These are phyloP conservation scores for Lachnellula subtilissima DNA, from an alignment of 2,329 filamentous ascomycete species.

Conservation along the genomic window DNA sequence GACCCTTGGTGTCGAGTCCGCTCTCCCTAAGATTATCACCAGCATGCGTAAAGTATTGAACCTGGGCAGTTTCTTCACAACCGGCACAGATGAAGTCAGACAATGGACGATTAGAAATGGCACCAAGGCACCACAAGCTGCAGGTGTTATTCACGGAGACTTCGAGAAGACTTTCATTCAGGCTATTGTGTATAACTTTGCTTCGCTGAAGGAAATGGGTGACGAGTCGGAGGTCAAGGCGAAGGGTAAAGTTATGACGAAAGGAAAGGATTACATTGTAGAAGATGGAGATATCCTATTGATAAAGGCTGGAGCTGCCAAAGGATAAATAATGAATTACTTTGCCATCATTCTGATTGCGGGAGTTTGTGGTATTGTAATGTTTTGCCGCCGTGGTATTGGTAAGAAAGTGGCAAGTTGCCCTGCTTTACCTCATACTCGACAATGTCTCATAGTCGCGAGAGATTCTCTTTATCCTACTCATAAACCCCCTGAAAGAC, in stretches of 20 bases:
- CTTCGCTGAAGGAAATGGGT: constrained; percentile 73
- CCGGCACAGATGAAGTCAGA: constrained; percentile 88
- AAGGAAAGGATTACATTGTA: constrained; percentile 94
- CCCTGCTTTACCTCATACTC: neutral
- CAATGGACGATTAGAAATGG: constrained; percentile 97
- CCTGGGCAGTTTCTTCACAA: constrained; percentile 95
- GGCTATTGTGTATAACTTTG: constrained; percentile 88
- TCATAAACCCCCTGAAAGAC: too few relatives aligned
- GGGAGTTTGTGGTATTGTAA: neutral
- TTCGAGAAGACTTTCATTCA: constrained; percentile 99
- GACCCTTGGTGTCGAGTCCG: constrained; percentile 78
- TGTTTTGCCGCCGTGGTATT: neutral
- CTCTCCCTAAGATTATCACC: constrained; percentile 82
- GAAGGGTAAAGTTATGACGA: constrained; percentile 95
- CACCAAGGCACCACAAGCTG: constrained; percentile 95
- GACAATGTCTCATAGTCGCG: too few relatives aligned
- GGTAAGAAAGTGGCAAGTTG: neutral
- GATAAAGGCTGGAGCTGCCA: constrained; percentile 31
- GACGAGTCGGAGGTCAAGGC: constrained; percentile 86
- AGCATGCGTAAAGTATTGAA: constrained; percentile 92
- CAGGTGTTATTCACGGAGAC: constrained; percentile 96
- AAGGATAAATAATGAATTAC: constrained; percentile 24
- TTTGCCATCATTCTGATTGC: neutral
- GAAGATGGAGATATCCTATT: constrained; percentile 61
- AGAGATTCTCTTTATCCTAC: too few relatives aligned